phyloP scores from a whole-genome alignment of 106 monocot species.

The Apostasia ramifera region DNA sequence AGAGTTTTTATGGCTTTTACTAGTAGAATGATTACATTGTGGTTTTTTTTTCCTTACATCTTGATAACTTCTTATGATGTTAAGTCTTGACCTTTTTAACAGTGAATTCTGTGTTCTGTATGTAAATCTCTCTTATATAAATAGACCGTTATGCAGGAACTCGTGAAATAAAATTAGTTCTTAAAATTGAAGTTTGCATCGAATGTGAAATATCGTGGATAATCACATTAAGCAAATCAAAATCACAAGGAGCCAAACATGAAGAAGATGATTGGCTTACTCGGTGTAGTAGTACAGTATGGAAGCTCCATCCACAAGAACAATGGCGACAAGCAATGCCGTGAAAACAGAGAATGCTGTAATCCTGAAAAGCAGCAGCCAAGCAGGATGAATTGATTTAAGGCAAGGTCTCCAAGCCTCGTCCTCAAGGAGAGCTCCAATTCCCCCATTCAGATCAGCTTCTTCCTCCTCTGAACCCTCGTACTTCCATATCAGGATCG shows the following conservation, averaged over 20 bases:
- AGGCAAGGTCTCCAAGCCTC: conserved; percentile 79
- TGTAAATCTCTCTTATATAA: background rate
- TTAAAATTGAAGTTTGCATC: background rate
- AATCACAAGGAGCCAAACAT: background rate
- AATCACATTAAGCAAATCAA: background rate
- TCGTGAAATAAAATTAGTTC: background rate
- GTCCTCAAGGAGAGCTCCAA: conserved; percentile 28
- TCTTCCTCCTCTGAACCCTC: conserved; percentile 18
- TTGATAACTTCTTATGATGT: too few relatives aligned
- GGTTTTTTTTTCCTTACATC: too few relatives aligned
- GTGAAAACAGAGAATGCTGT: conserved; percentile 40
- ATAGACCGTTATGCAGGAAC: background rate
- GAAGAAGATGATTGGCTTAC: conserved; percentile 27
- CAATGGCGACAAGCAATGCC: conserved; percentile 32
- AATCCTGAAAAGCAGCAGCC: conserved; percentile 54
- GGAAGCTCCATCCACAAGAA: conserved; percentile 24
- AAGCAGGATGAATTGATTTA: conserved; percentile 52
- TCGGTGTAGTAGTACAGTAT: conserved; percentile 62
- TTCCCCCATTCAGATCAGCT: conserved; percentile 1
- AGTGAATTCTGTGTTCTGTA: too few relatives aligned
- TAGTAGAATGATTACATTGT: too few relatives aligned
- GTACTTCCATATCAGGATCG: conserved; percentile 43
- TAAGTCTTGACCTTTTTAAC: too few relatives aligned
- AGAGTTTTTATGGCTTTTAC: too few relatives aligned
- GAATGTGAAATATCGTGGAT: background rate